Percentiles rank a stretch among this genome's conserved stretches.
These are phyloP conservation scores for Stevia rebaudiana DNA, from an alignment of 140 eudicot species.

Conservation along the genomic window DNA sequence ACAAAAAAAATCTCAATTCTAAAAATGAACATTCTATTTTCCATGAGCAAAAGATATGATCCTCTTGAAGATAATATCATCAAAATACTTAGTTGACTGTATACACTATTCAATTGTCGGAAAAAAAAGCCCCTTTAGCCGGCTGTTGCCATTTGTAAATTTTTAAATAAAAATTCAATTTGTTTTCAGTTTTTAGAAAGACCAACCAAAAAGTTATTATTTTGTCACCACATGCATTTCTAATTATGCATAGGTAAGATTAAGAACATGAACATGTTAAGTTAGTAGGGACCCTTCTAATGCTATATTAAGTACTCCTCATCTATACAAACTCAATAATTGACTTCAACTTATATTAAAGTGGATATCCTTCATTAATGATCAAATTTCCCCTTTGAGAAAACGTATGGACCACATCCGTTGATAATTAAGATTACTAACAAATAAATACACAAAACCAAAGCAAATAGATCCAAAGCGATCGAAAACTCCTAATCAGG, in stretches of 20 bases:
- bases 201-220: constrained; percentile 1
- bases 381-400: background rate
- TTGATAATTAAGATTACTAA: background rate
- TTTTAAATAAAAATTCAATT: background rate
- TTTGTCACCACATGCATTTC: constrained; percentile 8
- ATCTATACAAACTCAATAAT: background rate
- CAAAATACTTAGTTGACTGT: background rate
- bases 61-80: background rate
- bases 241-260: constrained; percentile 14
- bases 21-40: background rate
- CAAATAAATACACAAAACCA: background rate
- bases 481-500: background rate
- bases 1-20: too few relatives aligned
- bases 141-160: background rate
- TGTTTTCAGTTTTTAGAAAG: background rate
- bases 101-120: constrained; percentile 4
- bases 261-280: constrained; percentile 11
- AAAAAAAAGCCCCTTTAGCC: background rate
- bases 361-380: background rate
- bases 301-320: constrained; percentile 9
- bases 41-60: background rate
- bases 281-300: background rate
- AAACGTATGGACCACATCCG: background rate
- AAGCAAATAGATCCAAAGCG: background rate
- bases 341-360: background rate